A percentile compares a stretch with the other conserved stretches of the same genome.
These are phyloP conservation scores for Saccharomyces uvarum DNA, from an alignment of 1,139 yeast genomes.

Conservation along the genomic window DNA sequence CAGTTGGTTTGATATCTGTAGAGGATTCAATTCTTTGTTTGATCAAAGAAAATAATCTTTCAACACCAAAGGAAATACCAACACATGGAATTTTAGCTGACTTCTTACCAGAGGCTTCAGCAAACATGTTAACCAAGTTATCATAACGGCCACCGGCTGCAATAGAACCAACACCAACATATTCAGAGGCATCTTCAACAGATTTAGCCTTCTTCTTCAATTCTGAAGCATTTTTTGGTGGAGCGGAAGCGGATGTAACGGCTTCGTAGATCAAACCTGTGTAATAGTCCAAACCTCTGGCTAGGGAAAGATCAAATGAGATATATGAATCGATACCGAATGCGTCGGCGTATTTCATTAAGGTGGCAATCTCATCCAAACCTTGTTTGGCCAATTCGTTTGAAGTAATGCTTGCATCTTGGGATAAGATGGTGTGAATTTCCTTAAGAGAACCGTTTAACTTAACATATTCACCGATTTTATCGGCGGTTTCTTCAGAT, in stretches of 20 bases:
- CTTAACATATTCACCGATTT: constrained; percentile 84
- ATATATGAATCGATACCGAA: constrained; percentile 57
- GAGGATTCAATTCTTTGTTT: constrained; percentile 61
- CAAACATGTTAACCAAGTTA: constrained; percentile 91
- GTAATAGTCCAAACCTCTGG: constrained; percentile 95
- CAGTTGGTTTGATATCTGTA: constrained; percentile 62
- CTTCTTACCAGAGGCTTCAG: constrained; percentile 70
- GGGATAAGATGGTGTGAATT: constrained; percentile 48
- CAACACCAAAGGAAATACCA: constrained; percentile 94
- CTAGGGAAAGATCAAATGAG: constrained; percentile 86
- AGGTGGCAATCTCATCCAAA: constrained; percentile 65
- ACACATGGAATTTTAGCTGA: constrained; percentile 85
- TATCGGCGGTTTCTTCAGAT: constrained; percentile 84
- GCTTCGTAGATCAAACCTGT: constrained; percentile 96
- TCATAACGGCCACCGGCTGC: constrained; percentile 99
- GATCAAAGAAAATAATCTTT: constrained; percentile 82
- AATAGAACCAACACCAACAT: constrained; percentile 95
- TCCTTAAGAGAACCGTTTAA: constrained; percentile 70
- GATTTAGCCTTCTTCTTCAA: constrained; percentile 48
- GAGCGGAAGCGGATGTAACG: constrained; percentile 89
- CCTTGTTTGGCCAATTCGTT: constrained; percentile 76
- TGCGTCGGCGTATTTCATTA: constrained; percentile 74
- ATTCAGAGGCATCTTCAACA: constrained; percentile 85
- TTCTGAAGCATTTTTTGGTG: constrained; percentile 71
- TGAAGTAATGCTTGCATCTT: constrained; percentile 49